Percentiles rank a stretch among this genome's conserved stretches.
phyloP scores from a whole-genome alignment of 345 rosid species.

The Arabis hirsuta region DNA sequence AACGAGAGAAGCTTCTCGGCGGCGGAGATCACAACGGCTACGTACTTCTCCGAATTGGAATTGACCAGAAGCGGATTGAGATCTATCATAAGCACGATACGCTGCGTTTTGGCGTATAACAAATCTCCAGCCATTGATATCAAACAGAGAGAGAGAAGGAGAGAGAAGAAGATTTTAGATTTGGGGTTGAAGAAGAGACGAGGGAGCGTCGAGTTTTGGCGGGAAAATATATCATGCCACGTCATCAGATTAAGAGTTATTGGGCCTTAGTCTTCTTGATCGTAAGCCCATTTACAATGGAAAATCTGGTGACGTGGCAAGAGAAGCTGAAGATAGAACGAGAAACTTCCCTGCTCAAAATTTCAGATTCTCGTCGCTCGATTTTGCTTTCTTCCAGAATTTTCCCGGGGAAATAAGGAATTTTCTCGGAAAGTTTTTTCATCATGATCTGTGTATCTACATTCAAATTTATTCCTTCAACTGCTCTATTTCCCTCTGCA shows the following conservation, averaged over 20 bases:
- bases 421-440: slow-evolving; percentile 4
- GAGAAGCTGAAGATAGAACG: slow-evolving; percentile 40
- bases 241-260: not conserved
- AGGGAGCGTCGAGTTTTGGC: slow-evolving; percentile 24
- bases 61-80: slow-evolving; percentile 64
- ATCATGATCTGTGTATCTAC: slow-evolving; percentile 55
- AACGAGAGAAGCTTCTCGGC: slow-evolving; percentile 62
- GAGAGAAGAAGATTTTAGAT: slow-evolving; percentile 16
- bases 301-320: slow-evolving; percentile 37
- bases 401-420: slow-evolving; percentile 24
- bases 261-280: slow-evolving; percentile 3
- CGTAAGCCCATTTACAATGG: not conserved
- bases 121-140: slow-evolving; percentile 50
- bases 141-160: slow-evolving; percentile 8
- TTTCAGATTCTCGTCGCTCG: slow-evolving; percentile 29
- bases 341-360: slow-evolving; percentile 1
- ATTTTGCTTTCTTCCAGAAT: slow-evolving; percentile 12
- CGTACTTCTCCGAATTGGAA: slow-evolving; percentile 45
- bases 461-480: slow-evolving; percentile 37
- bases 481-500: slow-evolving; percentile 8
- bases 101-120: slow-evolving; percentile 66
- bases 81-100: slow-evolving; percentile 77
- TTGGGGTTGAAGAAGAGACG: slow-evolving; percentile 21
- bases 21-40: slow-evolving; percentile 55
- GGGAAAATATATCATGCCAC: slow-evolving; percentile 35